These are phyloP conservation scores for Sphagnum tenellum DNA, from an alignment of 225 moss, liverwort and hornwort species.

Conservation along the genomic window DNA sequence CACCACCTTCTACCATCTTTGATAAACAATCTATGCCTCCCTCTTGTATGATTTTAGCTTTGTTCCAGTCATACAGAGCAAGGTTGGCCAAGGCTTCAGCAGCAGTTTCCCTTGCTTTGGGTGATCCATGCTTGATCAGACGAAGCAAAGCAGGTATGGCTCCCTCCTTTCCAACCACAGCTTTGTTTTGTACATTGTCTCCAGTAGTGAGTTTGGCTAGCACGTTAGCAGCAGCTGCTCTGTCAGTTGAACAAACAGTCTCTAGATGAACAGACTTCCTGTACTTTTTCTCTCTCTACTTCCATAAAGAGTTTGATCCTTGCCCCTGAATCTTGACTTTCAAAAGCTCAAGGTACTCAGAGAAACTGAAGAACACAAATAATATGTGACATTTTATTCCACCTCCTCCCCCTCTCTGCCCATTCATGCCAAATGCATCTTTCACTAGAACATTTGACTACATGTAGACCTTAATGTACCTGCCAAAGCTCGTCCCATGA, in stretches of 20 bases:
- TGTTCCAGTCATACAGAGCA: conserved; percentile 41
- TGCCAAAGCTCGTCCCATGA: conserved; percentile 68
- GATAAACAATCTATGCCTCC: conserved; percentile 38
- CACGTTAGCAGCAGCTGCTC: conserved; percentile 64
- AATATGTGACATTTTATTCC: no score
- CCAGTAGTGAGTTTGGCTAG: conserved; percentile 58
- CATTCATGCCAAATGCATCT: neutral
- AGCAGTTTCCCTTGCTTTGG: conserved; percentile 52
- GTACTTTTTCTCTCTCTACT: no score
- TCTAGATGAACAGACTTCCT: no score
- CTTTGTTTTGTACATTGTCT: conserved; percentile 18
- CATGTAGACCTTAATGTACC: conserved; percentile 14
- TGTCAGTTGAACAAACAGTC: conserved; percentile 3
- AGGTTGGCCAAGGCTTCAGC: conserved; percentile 52
- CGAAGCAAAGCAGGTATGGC: conserved; percentile 38
- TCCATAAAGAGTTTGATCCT: no score
- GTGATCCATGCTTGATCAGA: conserved; percentile 42
- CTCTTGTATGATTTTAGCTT: conserved; percentile 44
- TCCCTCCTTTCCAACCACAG: conserved; percentile 39
- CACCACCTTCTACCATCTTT: conserved; percentile 19
- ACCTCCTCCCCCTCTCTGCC: no score
- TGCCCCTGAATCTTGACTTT: no score
- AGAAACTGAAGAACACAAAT: no score
- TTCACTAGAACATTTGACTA: neutral
- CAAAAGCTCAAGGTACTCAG: no score